Evolutionary conservation across 108 stramenopile genomes (phyloP), one percentile per base, ranked within the genome.

Genomic region (Cyclotella atomus): DNA sequence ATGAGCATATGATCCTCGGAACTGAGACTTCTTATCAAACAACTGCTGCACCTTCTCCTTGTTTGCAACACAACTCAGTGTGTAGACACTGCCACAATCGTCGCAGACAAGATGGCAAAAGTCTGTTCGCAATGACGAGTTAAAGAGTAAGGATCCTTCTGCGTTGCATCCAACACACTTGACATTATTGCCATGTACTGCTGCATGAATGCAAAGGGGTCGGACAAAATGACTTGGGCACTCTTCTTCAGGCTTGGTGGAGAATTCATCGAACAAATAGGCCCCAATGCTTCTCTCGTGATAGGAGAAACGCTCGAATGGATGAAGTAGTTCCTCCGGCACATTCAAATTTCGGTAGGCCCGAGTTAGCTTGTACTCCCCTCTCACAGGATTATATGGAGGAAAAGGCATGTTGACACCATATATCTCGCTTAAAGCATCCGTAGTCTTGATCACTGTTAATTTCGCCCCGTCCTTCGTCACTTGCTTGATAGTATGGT

Each of bases 1-100:
- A 33, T 69, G 68, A 43, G 68, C 54, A 44, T 69, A 69, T 2
- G 52, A 56, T 55, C 68, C 68, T 16, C 68, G 15, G 68, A 69
- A 69, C 20, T 55, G 53, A 0, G 54, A 12, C 15, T 41, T 36
- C 7, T 69, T 69, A 12, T 19, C 21, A 20, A 69, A 69, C 19
- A 55, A 8, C 52, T 69, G 54, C 15, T 53, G 29, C 23, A 69
- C 68, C 19, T 36, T 55, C 19, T 55, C 23, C 23, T 23, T 35
- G 19, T 33, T 44, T 6, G 50, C 50, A 28, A 69, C 47, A 27
- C 27, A 69, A 0, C 53, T n/a, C 35, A 69, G 23, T 16, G 50
- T 34, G 25, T 69, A 69, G 19, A 69, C 53, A 17, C 68, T 69
- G 27, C 47, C 20, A 49, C 68, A 69, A 2, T 69, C 54, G 17